phyloP scores from a whole-genome alignment of 768 basidiomycete genomes.

The Mycena floridula region DNA sequence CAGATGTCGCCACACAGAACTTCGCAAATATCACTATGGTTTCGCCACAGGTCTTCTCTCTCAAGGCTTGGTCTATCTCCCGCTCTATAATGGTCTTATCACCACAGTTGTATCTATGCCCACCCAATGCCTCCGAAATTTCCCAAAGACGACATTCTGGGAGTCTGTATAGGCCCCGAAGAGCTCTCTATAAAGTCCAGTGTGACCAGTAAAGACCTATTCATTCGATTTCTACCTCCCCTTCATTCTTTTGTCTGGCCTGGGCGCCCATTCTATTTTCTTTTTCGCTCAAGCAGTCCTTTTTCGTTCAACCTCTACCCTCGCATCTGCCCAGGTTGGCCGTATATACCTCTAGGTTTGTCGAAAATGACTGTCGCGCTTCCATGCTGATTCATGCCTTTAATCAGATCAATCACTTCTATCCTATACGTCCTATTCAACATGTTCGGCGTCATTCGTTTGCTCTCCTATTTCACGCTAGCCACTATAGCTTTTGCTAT shows the following conservation, averaged over 20 bases:
- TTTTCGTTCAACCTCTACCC: neutral
- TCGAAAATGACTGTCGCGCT: neutral
- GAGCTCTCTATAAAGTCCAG: neutral
- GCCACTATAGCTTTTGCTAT: neutral
- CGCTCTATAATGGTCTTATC: neutral
- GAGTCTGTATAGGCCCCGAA: neutral
- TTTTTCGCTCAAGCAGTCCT: constrained; percentile 4
- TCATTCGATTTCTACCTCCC: neutral
- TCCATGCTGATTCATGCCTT: neutral
- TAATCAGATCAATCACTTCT: no score
- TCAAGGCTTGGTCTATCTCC: neutral
- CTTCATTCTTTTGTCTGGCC: constrained; percentile 3
- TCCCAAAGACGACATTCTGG: neutral
- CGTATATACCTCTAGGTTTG: neutral
- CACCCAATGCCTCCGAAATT: neutral
- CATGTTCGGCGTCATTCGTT: neutral
- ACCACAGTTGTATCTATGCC: neutral
- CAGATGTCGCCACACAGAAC: no score
- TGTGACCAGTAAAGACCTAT: neutral
- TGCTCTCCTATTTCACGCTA: neutral
- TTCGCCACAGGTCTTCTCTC: neutral
- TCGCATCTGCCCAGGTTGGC: neutral
- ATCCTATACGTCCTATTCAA: no score
- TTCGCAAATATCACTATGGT: no score
- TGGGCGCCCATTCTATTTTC: constrained; percentile 6